phyloP scores from a whole-genome alignment of 2,329 filamentous ascomycete genomes.

The Hymenoscyphus scutula region DNA sequence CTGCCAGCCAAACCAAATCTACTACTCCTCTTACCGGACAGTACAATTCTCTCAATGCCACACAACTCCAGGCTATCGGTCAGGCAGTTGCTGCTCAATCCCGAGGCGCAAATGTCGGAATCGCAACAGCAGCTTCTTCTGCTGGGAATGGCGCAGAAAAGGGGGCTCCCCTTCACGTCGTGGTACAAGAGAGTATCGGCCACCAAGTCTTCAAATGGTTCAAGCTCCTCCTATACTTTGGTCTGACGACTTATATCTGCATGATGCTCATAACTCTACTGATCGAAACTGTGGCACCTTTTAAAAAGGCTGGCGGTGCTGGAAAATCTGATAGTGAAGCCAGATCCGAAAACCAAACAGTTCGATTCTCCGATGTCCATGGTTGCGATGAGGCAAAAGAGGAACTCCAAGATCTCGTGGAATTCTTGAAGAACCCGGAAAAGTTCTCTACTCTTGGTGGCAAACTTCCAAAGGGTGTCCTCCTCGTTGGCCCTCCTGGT shows the following conservation, averaged over 20 bases:
- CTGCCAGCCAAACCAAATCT: constrained; percentile 47
- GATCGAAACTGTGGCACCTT: constrained; percentile 74
- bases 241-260: constrained; percentile 73
- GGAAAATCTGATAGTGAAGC: constrained; percentile 74
- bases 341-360: constrained; percentile 88
- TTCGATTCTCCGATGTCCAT: constrained; percentile 89
- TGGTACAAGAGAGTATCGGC: constrained; percentile 86
- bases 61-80: constrained; percentile 73
- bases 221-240: constrained; percentile 79
- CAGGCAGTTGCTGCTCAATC: constrained; percentile 76
- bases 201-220: constrained; percentile 84
- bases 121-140: constrained; percentile 48
- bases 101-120: constrained; percentile 61
- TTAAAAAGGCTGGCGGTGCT: constrained; percentile 70
- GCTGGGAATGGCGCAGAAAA: constrained; percentile 60
- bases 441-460: constrained; percentile 92
- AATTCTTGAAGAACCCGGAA: constrained; percentile 90
- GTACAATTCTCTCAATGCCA: constrained; percentile 47
- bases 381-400: constrained; percentile 98
- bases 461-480: constrained; percentile 93
- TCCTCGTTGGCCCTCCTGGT: constrained; percentile 91
- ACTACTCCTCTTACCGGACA: constrained; percentile 24
- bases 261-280: constrained; percentile 77
- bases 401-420: constrained; percentile 93
- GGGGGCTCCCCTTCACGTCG: constrained; percentile 86